Base-by-base conservation (phyloP, 1,284 basidiomycete species). In the Schizopora paradoxa region DNA sequence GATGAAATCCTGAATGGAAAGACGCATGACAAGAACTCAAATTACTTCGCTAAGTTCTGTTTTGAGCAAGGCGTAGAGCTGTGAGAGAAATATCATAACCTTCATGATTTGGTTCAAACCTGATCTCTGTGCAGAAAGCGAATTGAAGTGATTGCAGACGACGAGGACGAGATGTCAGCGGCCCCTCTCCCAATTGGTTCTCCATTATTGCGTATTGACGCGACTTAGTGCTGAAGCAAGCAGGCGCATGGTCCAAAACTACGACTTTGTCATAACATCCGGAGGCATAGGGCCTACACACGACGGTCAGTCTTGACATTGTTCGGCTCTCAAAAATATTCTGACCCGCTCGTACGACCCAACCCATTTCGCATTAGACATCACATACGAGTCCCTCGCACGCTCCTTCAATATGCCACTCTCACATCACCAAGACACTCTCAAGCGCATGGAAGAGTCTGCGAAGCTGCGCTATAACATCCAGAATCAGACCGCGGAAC, bases 141-240 rank as follows among this genome's bases (percentile, higher is more conserved):
- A 29, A 82, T 96, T 58, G 91, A 97, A 58, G 91, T 97, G 41
- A 86, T 98, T 42, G 73, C 94, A 1, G 94, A 97, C 59, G 84
- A 92, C 44, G 86, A 92, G 59, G 79, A 80, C 7, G 86, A 92
- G 61, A 97, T 96, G 88, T 90, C 58, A 54, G 82, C 65, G n/a
- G 36, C 5, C 38, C 27, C n/a, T 38, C 31, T 40, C 27, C 22
- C 45, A 41, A 28, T 36, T 45, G 4, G 38, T 32, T 36, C 41
- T 41, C 22, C 41, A 25, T 51, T 39, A 48, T 48, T 7, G 47
- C 41, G 39, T 22, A 25, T 51, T 13, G 37, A 26, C 7, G 18
- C 19, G n/a, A 22, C 10, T 10, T 59, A 91, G 88, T 52, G 70
- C 90, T 48, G 90, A 95, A 60, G 90, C 93, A 1, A 90, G 88